phyloP scores from a whole-genome alignment of 176 grass and related monocot species.

The Saccharum officinarum region DNA sequence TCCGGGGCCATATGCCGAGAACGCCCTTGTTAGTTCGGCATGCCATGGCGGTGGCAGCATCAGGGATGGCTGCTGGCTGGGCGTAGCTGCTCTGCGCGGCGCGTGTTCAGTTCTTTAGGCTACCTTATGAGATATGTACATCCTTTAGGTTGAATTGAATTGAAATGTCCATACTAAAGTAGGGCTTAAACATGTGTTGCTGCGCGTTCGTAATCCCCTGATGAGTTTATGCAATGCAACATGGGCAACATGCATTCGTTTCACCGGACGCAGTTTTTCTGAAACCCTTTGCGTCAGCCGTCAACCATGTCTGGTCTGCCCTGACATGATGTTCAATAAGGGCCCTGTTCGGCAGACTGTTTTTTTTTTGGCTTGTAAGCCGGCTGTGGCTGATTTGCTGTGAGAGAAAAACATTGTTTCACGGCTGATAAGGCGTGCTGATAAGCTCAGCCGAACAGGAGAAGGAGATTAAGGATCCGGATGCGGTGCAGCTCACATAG shows the following conservation, averaged over 20 bases:
- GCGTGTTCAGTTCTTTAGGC: not conserved
- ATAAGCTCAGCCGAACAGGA: no score
- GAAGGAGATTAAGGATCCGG: no score
- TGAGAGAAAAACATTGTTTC: no score
- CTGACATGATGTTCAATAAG: no score
- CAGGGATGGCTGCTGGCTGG: not conserved
- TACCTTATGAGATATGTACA: slow-evolving; percentile 46
- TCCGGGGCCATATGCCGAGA: not conserved
- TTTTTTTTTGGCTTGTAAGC: no score
- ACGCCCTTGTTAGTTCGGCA: not conserved
- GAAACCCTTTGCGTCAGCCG: not conserved
- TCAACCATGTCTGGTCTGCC: not conserved
- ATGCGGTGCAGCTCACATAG: no score
- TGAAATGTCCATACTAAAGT: slow-evolving; percentile 34
- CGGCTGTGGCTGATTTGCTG: no score
- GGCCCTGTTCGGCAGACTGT: no score
- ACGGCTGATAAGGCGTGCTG: no score
- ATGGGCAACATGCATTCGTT: not conserved
- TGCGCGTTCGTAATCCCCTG: slow-evolving; percentile 17
- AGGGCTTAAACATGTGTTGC: slow-evolving; percentile 6
- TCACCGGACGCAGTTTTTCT: not conserved
- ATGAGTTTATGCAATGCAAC: not conserved
- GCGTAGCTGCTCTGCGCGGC: not conserved
- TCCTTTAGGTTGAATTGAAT: slow-evolving; percentile 37
- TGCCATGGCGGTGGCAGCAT: slow-evolving; percentile 6